A percentile compares a stretch with the other conserved stretches of the same genome.
Conservation (phyloP, 768 basidiomycete genomes). For the Botryobasidium botryosum region DNA sequence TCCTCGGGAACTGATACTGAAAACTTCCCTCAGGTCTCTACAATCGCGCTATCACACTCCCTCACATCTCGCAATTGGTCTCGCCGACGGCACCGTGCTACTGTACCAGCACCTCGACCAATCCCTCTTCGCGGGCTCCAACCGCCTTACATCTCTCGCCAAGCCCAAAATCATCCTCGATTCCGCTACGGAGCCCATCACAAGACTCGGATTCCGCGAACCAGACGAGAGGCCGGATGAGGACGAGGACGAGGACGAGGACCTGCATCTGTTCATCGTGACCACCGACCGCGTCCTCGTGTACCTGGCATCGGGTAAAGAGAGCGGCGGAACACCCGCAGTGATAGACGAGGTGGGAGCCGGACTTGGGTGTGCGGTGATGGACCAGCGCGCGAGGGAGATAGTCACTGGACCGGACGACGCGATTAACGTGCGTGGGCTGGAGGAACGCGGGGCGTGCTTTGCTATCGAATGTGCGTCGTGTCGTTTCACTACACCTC, state of each 20-base stretch:
- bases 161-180: slow-evolving; percentile 78
- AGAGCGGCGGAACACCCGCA: slow-evolving; percentile 41
- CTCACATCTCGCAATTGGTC: slow-evolving; percentile 82
- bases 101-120: slow-evolving; percentile 85
- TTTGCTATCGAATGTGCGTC: slow-evolving; percentile 77
- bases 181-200: slow-evolving; percentile 73
- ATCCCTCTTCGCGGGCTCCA: slow-evolving; percentile 50
- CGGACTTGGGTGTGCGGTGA: slow-evolving; percentile 65
- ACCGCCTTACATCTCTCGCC: slow-evolving; percentile 57
- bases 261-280: slow-evolving; percentile 68
- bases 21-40: slow-evolving; percentile 32
- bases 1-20: neutral
- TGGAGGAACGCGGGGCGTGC: slow-evolving; percentile 66
- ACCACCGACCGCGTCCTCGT: slow-evolving; percentile 69
- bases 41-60: slow-evolving; percentile 58
- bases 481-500: neutral
- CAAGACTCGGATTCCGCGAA: slow-evolving; percentile 78
- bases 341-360: slow-evolving; percentile 79
- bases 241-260: slow-evolving; percentile 2
- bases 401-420: slow-evolving; percentile 83
- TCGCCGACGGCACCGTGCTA: slow-evolving; percentile 89
- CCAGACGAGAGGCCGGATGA: too few relatives aligned
- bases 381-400: slow-evolving; percentile 55
- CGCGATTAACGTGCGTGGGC: slow-evolving; percentile 72
- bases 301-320: slow-evolving; percentile 56